Percentiles rank a stretch among this genome's conserved stretches.
Conservation (phyloP, 192 early-diverging fungal genomes). For the Backusella luteola region DNA sequence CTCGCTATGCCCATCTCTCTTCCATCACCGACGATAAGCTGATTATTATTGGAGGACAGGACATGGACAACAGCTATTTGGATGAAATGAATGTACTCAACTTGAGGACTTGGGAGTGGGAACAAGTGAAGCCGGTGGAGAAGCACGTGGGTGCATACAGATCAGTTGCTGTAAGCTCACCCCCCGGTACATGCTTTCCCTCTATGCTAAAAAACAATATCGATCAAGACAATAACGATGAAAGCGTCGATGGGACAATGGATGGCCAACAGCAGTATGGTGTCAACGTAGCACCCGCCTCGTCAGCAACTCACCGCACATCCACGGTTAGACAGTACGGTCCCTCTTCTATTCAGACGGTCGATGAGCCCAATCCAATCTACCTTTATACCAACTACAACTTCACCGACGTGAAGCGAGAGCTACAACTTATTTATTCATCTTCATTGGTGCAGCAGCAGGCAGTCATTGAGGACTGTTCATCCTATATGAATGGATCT, state of each 20-base stretch:
- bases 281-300: neutral
- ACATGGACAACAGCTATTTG: slow-evolving; percentile 73
- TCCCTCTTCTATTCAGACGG: slow-evolving; percentile 13
- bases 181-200: slow-evolving; percentile 22
- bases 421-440: slow-evolving; percentile 67
- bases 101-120: slow-evolving; percentile 65
- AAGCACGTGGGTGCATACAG: slow-evolving; percentile 80
- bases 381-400: slow-evolving; percentile 85
- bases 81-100: slow-evolving; percentile 81
- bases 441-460: slow-evolving; percentile 32
- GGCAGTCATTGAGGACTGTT: slow-evolving; percentile 65
- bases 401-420: slow-evolving; percentile 74
- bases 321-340: slow-evolving; percentile 19
- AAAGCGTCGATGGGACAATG: neutral
- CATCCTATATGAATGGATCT: slow-evolving; percentile 62
- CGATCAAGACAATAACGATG: neutral
- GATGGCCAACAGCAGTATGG: neutral
- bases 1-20: slow-evolving; percentile 79
- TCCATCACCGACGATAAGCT: slow-evolving; percentile 62
- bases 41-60: slow-evolving; percentile 75
- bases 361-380: slow-evolving; percentile 57
- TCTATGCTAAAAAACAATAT: slow-evolving; percentile 5
- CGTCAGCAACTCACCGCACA: neutral
- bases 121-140: slow-evolving; percentile 61
- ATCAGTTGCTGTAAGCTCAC: slow-evolving; percentile 65